Base-by-base conservation (phyloP, 805 yeast species). In the Cyberlindnera maritima region DNA sequence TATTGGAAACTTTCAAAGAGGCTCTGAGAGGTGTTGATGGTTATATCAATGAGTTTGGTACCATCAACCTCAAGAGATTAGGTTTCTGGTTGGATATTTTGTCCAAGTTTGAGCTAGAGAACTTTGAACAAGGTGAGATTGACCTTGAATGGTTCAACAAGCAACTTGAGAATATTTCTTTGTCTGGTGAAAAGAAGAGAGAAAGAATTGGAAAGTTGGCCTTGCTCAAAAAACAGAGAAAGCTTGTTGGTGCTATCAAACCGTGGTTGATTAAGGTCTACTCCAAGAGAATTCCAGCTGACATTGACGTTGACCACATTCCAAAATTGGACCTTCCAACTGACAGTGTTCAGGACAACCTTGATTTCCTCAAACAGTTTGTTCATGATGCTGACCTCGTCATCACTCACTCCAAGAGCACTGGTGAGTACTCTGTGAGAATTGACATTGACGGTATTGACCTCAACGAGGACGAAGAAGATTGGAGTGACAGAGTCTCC, bases 81-180 rank as follows among this genome's bases (percentile, higher is more conserved):
- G 81, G 79, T 19, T 65, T 80, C 35, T 89, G 96, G 92, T 71
- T 94, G 40, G 80, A 83, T 33, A 78, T 79, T 55, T 69, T 94
- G 44, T 80, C 94, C 5, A 77, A 79, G 52, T 90, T 91, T 60
- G 99, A 94, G 65, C 70, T 82, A 53, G 87, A 85, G 64, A 84
- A 86, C 62, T 94, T 92, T 60, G 98, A 94, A 66, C 82, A 77
- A 53, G 81, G 82, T 44, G 88, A 85, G 52, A 72, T 88, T 46
- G 97, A 91, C 64, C 81, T 88, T 29, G 94, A 86, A 52, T 91
- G 97, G 97, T 88, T 89, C 67, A 89, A 89, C 66, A 77, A 84
- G 59, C 87, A 87, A 60, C 75, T 92, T 51, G 95, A 87, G 55
- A 84, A 84, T 59, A 81, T 87, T 47, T 85, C 92, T 6, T 69